phyloP scores from a whole-genome alignment of 176 grass and related monocot species.

The Echinochloa phyllopogon region DNA sequence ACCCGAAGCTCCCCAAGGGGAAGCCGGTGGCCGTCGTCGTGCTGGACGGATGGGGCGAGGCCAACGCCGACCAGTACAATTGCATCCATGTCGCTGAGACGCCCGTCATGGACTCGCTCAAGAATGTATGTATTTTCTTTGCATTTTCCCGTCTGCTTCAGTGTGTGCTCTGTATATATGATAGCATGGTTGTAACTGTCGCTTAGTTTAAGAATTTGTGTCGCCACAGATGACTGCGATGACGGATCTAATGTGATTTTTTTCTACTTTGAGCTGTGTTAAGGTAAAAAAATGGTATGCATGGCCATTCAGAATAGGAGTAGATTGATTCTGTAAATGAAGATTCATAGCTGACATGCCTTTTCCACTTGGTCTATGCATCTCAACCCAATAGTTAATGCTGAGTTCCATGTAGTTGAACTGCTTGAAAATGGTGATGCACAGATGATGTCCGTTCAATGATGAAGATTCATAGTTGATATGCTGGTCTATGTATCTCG shows the following conservation, averaged over 20 bases:
- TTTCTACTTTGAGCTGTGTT: background rate
- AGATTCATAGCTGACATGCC: background rate
- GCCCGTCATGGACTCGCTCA: constrained; percentile 92
- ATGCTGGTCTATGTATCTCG: background rate
- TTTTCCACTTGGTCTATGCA: background rate
- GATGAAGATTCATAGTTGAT: background rate
- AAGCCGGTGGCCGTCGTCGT: constrained; percentile 86
- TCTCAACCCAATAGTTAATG: background rate
- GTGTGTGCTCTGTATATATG: background rate
- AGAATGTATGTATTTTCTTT: constrained; percentile 55
- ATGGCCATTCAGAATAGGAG: background rate
- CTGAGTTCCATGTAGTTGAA: background rate
- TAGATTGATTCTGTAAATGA: background rate
- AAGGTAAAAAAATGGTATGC: background rate
- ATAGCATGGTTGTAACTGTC: background rate
- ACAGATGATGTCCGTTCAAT: too few species aligned
- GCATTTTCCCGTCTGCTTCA: background rate
- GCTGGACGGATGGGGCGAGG: constrained; percentile 93
- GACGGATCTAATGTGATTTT: background rate
- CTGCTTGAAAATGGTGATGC: too few species aligned
- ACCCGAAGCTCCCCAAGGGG: constrained; percentile 82
- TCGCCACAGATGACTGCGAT: background rate
- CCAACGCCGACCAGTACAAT: constrained; percentile 80
- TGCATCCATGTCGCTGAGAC: constrained; percentile 93
- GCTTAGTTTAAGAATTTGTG: background rate